A percentile compares a stretch with the other conserved stretches of the same genome.
phyloP scores from a whole-genome alignment of 768 basidiomycete genomes.

The Suillus subaureus region DNA sequence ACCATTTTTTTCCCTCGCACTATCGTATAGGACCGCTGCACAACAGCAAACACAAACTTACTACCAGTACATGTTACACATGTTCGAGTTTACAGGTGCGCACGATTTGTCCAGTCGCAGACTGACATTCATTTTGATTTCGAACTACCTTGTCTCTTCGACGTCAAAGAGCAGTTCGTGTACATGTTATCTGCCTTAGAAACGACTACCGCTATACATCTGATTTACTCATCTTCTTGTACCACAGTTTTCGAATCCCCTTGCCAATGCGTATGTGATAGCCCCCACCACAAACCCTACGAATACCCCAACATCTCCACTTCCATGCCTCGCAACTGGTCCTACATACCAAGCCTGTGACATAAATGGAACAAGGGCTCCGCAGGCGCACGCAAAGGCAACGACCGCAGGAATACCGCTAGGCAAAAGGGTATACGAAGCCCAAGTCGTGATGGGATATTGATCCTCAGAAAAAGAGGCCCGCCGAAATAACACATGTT shows the following conservation, averaged over 20 bases:
- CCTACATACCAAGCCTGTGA: conserved; percentile 55
- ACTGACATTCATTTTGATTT: no score
- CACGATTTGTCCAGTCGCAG: no score
- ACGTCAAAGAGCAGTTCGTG: background rate
- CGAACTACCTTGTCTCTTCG: background rate
- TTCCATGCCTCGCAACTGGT: conserved; percentile 44
- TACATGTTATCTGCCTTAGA: background rate
- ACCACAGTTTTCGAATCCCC: conserved; percentile 30
- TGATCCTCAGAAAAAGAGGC: conserved; percentile 31
- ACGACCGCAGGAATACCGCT: conserved; percentile 42
- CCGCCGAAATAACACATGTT: conserved; percentile 45
- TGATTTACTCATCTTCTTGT: background rate
- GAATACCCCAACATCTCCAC: conserved; percentile 53
- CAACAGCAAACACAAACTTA: no score
- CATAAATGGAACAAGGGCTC: conserved; percentile 49
- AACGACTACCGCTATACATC: background rate
- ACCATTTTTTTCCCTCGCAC: no score
- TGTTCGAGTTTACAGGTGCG: no score
- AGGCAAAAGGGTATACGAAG: conserved; percentile 39
- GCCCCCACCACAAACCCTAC: conserved; percentile 37
- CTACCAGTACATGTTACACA: no score
- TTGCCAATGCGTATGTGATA: conserved; percentile 33
- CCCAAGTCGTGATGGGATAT: conserved; percentile 43
- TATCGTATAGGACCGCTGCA: no score
- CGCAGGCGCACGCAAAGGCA: conserved; percentile 41